These are phyloP conservation scores for Magnusiomyces ingens DNA, from an alignment of 1,139 yeast species.

Conservation along the genomic window DNA sequence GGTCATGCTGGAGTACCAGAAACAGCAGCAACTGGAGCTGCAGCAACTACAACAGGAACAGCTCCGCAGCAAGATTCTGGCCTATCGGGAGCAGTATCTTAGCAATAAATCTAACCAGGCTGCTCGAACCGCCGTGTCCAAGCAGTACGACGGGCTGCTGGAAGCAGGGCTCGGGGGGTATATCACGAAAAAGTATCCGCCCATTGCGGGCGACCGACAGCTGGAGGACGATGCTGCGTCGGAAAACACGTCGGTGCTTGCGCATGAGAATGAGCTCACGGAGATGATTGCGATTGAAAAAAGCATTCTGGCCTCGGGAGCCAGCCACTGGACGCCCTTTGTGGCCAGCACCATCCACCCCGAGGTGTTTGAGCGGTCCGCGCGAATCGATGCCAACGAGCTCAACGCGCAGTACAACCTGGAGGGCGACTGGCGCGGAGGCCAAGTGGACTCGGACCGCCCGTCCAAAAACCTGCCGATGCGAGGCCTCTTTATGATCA, in stretches of 20 bases:
- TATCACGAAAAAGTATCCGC: no score
- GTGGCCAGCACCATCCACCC: slow-evolving; percentile 6
- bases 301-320: slow-evolving; percentile 5
- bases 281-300: neutral
- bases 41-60: neutral
- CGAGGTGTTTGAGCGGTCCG: neutral
- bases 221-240: neutral
- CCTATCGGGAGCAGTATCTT: neutral
- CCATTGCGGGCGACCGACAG: neutral
- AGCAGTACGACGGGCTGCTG: neutral
- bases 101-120: no score
- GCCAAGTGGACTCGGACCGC: slow-evolving; percentile 3
- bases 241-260: neutral
- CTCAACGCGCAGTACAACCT: slow-evolving; percentile 16
- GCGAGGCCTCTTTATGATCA: neutral
- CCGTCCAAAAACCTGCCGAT: neutral
- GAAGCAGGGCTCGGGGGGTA: neutral
- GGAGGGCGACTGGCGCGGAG: slow-evolving; percentile 15
- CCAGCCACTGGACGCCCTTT: slow-evolving; percentile 15
- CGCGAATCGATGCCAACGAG: slow-evolving; percentile 11
- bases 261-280: neutral
- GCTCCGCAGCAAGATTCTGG: neutral
- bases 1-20: neutral
- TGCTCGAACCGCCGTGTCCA: no score
- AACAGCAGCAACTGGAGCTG: neutral